phyloP scores from a whole-genome alignment of 495 filamentous ascomycete genomes.

The Aspergillus asperescens region DNA sequence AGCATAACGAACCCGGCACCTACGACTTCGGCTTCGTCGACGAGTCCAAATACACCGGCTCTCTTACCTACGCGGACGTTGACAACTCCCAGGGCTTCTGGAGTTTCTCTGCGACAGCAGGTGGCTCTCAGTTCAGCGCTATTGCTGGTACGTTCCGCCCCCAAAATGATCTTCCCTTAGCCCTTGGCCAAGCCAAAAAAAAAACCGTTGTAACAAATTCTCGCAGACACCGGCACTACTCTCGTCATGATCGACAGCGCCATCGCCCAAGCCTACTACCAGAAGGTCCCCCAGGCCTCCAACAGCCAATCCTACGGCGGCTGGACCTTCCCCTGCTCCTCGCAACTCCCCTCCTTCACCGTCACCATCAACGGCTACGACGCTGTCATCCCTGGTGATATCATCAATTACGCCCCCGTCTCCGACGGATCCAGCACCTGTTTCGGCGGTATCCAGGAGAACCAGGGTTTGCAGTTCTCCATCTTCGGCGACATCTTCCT shows the following conservation, averaged over 20 bases:
- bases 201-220: neutral
- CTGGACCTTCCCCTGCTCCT: constrained; percentile 62
- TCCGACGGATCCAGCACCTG: constrained; percentile 46
- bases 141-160: constrained; percentile 41
- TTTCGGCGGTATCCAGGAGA: constrained; percentile 60
- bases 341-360: constrained; percentile 57
- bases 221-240: constrained; percentile 62
- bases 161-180: neutral
- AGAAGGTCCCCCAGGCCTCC: constrained; percentile 46
- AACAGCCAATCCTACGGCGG: constrained; percentile 51
- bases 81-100: constrained; percentile 62
- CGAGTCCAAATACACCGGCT: constrained; percentile 54
- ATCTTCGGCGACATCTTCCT: constrained; percentile 78
- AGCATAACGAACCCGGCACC: constrained; percentile 55
- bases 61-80: constrained; percentile 56
- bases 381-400: constrained; percentile 39
- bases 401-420: constrained; percentile 43
- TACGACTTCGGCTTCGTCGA: constrained; percentile 78
- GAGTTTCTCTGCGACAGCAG: constrained; percentile 56
- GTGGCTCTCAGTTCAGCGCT: constrained; percentile 21
- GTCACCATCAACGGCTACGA: constrained; percentile 48
- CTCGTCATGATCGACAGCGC: constrained; percentile 56
- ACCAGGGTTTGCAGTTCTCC: constrained; percentile 56
- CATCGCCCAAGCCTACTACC: constrained; percentile 62
- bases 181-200: neutral